Percentiles rank a stretch among this genome's conserved stretches.
phyloP scores from a whole-genome alignment of 495 filamentous ascomycete genomes.

The Aspergillus carlsbadensis region DNA sequence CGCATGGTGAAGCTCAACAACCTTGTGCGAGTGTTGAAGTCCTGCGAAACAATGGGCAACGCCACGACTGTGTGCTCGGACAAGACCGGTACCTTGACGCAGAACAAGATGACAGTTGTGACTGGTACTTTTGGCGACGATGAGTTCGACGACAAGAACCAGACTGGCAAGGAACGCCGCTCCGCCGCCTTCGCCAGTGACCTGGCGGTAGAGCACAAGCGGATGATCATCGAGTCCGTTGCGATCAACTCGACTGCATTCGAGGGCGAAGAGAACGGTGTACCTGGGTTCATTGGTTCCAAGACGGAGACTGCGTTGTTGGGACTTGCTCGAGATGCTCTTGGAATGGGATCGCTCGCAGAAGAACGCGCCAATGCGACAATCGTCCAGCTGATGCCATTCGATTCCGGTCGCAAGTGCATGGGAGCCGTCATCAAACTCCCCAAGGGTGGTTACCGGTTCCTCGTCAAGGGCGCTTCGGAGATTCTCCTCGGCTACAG shows the following conservation, averaged over 20 bases:
- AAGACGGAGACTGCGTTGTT: conserved; percentile 70
- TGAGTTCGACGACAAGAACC: conserved; percentile 47
- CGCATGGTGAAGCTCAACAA: conserved; percentile 71
- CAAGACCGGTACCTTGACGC: conserved; percentile 68
- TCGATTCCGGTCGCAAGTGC: conserved; percentile 67
- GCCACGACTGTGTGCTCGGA: conserved; percentile 69
- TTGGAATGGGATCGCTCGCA: conserved; percentile 58
- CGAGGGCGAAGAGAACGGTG: conserved; percentile 59
- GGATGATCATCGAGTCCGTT: conserved; percentile 59
- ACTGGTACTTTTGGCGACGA: conserved; percentile 57
- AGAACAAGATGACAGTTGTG: conserved; percentile 72
- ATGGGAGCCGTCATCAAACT: conserved; percentile 65
- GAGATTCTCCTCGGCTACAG: conserved; percentile 60
- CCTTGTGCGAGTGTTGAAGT: conserved; percentile 63
- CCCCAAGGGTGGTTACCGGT: conserved; percentile 51
- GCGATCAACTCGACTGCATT: conserved; percentile 69
- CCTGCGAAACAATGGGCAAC: conserved; percentile 75
- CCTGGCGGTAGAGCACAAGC: conserved; percentile 56
- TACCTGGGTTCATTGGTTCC: conserved; percentile 58
- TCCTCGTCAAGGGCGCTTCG: conserved; percentile 69
- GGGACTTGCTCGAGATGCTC: conserved; percentile 57
- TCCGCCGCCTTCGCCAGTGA: conserved; percentile 30
- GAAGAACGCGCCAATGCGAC: conserved; percentile 62
- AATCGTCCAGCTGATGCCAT: conserved; percentile 64
- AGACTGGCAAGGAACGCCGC: conserved; percentile 21